Conservation (phyloP, 2,329 filamentous ascomycete genomes). For the Stagonosporopsis cucurbitacearum region DNA sequence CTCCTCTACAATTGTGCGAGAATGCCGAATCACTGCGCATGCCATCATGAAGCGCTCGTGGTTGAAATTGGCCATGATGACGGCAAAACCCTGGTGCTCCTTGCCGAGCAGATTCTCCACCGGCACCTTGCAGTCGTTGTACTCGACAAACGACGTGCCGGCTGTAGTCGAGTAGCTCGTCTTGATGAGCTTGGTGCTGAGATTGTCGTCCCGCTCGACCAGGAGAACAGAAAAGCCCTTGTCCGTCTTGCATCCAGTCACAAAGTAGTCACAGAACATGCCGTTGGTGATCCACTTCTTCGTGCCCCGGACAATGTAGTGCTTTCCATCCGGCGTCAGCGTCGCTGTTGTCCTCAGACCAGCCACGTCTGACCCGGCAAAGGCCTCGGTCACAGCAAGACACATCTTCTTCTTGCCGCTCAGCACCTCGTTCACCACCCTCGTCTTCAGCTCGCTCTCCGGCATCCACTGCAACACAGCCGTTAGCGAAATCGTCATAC, state of each 20-base stretch:
- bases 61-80: conserved; percentile 89
- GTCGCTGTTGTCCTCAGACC: conserved; percentile 76
- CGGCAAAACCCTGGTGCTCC: conserved; percentile 85
- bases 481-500: conserved; percentile 82
- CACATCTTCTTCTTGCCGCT: conserved; percentile 87
- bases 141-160: conserved; percentile 80
- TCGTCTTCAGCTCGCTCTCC: conserved; percentile 69
- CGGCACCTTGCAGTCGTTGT: conserved; percentile 86
- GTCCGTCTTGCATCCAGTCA: conserved; percentile 77
- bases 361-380: conserved; percentile 83
- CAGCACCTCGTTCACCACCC: conserved; percentile 74
- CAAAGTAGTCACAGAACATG: conserved; percentile 82
- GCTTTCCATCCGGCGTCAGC: conserved; percentile 48
- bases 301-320: conserved; percentile 69
- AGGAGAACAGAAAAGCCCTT: conserved; percentile 81
- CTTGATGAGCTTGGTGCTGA: conserved; percentile 80
- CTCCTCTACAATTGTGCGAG: conserved; percentile 76
- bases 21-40: conserved; percentile 68
- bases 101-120: conserved; percentile 77
- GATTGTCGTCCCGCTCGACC: conserved; percentile 74
- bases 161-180: conserved; percentile 81
- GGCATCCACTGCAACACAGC: conserved; percentile 80
- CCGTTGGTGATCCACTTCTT: conserved; percentile 92
- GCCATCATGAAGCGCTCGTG: conserved; percentile 82
- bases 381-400: conserved; percentile 86